Percentiles rank a stretch among this genome's conserved stretches.
Evolutionary conservation across 257 asterid species (phyloP).

Genomic region (Plantago ovata): DNA sequence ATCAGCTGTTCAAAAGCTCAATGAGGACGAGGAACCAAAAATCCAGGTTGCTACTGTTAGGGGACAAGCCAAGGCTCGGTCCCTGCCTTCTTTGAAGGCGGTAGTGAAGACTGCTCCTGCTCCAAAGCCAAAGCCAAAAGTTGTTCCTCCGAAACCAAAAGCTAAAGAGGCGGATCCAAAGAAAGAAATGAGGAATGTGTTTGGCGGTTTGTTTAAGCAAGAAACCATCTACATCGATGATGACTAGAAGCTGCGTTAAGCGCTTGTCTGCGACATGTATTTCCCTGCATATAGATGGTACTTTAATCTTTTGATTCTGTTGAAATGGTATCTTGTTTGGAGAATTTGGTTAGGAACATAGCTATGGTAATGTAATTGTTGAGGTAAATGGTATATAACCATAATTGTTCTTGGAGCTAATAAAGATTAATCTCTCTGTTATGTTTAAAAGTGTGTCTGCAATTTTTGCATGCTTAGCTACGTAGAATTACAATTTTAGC

Average conservation of each 20-base stretch:
- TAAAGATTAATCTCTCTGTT: neutral
- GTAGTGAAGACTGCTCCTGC: constrained; percentile 41
- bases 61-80: constrained; percentile 85
- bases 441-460: no score
- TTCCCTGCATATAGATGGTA: constrained; percentile 20
- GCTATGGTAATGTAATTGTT: constrained; percentile 20
- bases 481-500: no score
- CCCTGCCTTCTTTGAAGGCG: constrained; percentile 69
- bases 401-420: neutral
- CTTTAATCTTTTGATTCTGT: constrained; percentile 20
- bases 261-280: neutral
- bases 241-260: constrained; percentile 31
- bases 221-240: constrained; percentile 93
- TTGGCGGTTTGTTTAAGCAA: constrained; percentile 88
- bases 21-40: constrained; percentile 42
- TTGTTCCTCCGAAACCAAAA: constrained; percentile 37
- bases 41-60: constrained; percentile 71
- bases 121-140: constrained; percentile 37
- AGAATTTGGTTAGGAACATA: constrained; percentile 12
- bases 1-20: constrained; percentile 40
- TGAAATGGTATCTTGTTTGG: constrained; percentile 12
- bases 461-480: no score
- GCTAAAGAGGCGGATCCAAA: constrained; percentile 41
- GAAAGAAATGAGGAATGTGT: constrained; percentile 67
- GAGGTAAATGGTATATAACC: constrained; percentile 24